Conservation (phyloP, 2,329 filamentous ascomycete species). For the Colletotrichum zoysiae region DNA sequence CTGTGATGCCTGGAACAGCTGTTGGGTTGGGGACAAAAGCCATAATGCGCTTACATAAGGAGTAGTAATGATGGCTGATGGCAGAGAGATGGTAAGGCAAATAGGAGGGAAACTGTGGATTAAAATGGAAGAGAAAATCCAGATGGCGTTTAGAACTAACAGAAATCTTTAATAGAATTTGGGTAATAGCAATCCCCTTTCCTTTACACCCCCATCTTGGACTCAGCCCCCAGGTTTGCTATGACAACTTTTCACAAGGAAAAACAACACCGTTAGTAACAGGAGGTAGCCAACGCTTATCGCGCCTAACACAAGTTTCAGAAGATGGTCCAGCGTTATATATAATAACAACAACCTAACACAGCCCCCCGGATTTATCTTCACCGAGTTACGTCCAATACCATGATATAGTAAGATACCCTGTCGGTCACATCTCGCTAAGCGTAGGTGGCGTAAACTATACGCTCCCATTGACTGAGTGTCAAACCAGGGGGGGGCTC, state of each 20-base stretch:
- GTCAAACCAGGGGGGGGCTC: too few species aligned
- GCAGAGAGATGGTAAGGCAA: background rate
- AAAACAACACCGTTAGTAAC: too few species aligned
- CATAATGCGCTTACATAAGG: background rate
- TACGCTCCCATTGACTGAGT: too few species aligned
- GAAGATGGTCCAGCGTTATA: too few species aligned
- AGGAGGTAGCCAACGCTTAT: too few species aligned
- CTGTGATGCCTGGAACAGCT: slow-evolving; percentile 11
- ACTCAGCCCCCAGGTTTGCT: slow-evolving; percentile 1
- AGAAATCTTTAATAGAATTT: background rate
- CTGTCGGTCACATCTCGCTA: too few species aligned
- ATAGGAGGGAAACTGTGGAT: background rate
- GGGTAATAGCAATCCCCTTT: background rate
- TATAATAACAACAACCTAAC: too few species aligned
- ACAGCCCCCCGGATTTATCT: too few species aligned
- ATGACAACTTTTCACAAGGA: background rate
- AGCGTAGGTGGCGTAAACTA: too few species aligned
- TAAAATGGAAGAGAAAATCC: background rate
- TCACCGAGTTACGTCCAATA: too few species aligned
- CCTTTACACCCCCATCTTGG: background rate
- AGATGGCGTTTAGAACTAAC: background rate
- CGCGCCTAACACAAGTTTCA: too few species aligned
- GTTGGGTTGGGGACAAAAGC: background rate
- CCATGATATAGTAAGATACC: too few species aligned
- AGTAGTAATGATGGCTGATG: background rate